Percentiles rank a stretch among this genome's conserved stretches.
These are phyloP conservation scores for Psilocybe sp. DNA, from an alignment of 768 basidiomycete species.

Conservation along the genomic window DNA sequence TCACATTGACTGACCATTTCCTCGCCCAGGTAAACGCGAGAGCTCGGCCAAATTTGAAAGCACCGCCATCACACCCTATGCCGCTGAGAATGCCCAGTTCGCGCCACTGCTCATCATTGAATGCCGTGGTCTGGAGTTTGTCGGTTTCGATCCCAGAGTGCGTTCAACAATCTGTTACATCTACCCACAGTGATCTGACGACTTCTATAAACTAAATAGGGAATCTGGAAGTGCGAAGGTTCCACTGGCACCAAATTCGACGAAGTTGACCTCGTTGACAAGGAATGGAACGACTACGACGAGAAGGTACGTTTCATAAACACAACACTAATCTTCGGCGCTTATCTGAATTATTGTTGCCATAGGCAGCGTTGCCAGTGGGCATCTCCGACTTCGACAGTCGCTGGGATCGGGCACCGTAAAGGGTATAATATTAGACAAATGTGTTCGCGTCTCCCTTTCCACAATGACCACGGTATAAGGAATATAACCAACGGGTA, in stretches of 20 bases:
- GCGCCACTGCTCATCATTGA: conserved; percentile 71
- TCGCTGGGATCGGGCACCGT: conserved; percentile 62
- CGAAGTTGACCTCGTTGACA: conserved; percentile 64
- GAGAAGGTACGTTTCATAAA: conserved; percentile 61
- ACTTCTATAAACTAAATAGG: conserved; percentile 38
- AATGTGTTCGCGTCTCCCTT: background rate
- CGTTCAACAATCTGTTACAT: conserved; percentile 11
- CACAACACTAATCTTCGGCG: conserved; percentile 6
- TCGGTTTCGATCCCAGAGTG: conserved; percentile 72
- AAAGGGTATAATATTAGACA: conserved; percentile 7
- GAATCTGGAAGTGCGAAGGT: conserved; percentile 76
- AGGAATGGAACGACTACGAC: conserved; percentile 87
- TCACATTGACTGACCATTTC: background rate
- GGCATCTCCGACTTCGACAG: conserved; percentile 67
- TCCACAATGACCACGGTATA: background rate
- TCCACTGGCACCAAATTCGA: conserved; percentile 51
- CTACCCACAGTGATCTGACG: background rate
- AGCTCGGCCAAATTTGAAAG: conserved; percentile 78
- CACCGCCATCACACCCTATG: conserved; percentile 51
- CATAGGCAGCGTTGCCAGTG: conserved; percentile 60
- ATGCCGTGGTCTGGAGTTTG: conserved; percentile 85
- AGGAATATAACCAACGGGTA: too few species aligned
- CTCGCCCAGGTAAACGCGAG: conserved; percentile 61
- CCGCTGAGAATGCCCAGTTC: conserved; percentile 57
- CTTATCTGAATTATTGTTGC: background rate